Base-by-base conservation (phyloP, 768 basidiomycete species). In the Tubosaeta brunneosetosa region DNA sequence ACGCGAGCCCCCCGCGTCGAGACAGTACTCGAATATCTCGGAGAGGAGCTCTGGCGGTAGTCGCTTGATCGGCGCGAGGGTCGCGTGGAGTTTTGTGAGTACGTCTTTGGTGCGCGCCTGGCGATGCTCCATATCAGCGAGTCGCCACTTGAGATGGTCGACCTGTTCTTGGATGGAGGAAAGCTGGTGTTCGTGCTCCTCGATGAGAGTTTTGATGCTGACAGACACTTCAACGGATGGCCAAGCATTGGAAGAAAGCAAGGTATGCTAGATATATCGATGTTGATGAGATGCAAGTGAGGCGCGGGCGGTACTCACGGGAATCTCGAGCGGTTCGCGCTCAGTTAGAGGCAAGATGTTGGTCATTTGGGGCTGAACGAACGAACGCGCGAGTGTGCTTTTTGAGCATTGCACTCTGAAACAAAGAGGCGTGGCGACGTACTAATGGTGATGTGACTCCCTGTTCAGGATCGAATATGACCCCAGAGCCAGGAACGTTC, bases 1-100 rank as follows among this genome's bases (percentile, higher is more conserved):
- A 17, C 19, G 17, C 1, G 49, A 14, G 3, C 33, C 6, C 5
- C 33, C 16, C 6, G 3, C 12, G 10, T 57, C 49, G 12, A 67
- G 50, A 44, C 66, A 67, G 16, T 37, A 50, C 50, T 58, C 61
- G n/a, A 66, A 66, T 16, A 66, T 61, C 41, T 61, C 56, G 19
- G 65, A 60, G 19, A 66, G 38, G 22, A 67, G 47, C 38, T 66
- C 65, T 3, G 66, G 61, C 0, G 63, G 65, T 19, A 66, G 29
- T 32, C 65, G 58, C 37, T 55, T 57, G 56, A 66, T 58, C 8
- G 65, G 66, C 11, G 65, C 48, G 4, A 60, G 48, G 14, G 46
- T 51, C 6, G 52, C 49, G 9, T 53, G 43, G 25, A 66, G 64
- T 14, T 56, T 55, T 44, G 38, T 37, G 4, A 66, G 55, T 22